A percentile compares a stretch with the other conserved stretches of the same genome.
phyloP scores from a whole-genome alignment of 257 asterid genomes.

The Nicotiana obtusifolia region DNA sequence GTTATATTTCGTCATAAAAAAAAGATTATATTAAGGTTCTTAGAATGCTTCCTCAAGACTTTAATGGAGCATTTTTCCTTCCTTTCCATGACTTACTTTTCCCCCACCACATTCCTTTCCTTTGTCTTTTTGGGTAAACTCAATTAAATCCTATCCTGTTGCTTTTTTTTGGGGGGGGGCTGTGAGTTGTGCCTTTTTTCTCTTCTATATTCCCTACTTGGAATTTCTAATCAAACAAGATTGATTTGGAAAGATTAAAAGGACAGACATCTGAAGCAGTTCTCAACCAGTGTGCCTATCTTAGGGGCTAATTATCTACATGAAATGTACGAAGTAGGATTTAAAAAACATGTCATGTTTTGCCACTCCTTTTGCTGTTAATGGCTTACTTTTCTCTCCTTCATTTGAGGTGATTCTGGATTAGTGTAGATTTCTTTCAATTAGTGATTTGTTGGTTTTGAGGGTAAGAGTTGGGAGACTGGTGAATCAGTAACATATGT shows the following conservation, averaged over 20 bases:
- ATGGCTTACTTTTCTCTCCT: not conserved
- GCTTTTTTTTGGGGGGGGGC: not conserved
- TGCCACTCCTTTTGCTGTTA: not conserved
- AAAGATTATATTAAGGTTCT: not conserved
- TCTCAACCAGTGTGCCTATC: not conserved
- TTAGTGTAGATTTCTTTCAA: not conserved
- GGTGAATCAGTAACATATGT: not conserved
- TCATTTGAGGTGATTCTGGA: not conserved
- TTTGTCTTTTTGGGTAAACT: not conserved
- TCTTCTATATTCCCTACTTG: too few species aligned
- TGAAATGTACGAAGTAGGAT: not conserved
- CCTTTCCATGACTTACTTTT: not conserved
- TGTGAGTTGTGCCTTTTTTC: not conserved
- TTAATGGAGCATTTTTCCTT: not conserved
- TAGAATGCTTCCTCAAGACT: not conserved
- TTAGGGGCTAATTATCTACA: not conserved
- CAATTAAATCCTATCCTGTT: not conserved
- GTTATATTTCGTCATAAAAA: not conserved
- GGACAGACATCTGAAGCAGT: constrained; percentile 2
- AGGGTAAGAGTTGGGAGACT: not conserved
- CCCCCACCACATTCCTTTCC: not conserved
- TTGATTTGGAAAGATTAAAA: not conserved
- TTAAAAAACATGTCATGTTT: not conserved
- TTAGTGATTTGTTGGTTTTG: not conserved
- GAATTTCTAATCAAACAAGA: not conserved